Evolutionary conservation across 2,329 filamentous ascomycete genomes (phyloP).

Genomic region (Helotiales sp.): DNA sequence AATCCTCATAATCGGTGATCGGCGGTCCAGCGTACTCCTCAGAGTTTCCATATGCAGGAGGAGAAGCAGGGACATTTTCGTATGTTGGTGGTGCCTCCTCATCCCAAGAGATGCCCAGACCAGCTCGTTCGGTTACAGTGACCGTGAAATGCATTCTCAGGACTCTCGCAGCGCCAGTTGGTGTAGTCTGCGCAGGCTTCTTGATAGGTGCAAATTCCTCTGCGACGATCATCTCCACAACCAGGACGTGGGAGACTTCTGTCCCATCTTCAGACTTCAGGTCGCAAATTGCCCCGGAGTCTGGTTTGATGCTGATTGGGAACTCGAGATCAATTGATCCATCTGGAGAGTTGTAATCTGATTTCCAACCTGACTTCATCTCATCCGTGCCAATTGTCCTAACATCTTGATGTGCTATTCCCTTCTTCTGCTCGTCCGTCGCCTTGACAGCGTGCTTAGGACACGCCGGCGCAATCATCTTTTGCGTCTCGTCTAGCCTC

Average conservation of each 20-base stretch:
- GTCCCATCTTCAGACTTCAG: conserved; percentile 73
- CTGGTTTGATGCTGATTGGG: conserved; percentile 57
- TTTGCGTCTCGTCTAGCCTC: conserved; percentile 87
- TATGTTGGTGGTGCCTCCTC: conserved; percentile 94
- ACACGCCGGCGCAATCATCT: conserved; percentile 78
- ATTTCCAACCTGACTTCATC: conserved; percentile 86
- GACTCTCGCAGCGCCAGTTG: conserved; percentile 87
- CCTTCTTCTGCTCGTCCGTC: conserved; percentile 55
- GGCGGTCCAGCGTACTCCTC: conserved; percentile 26
- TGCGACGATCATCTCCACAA: conserved; percentile 91
- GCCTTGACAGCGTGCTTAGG: conserved; percentile 66
- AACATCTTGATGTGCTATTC: conserved; percentile 70
- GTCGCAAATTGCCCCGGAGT: conserved; percentile 71
- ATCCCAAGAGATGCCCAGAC: conserved; percentile 93
- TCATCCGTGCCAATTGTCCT: conserved; percentile 79
- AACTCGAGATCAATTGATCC: conserved; percentile 84
- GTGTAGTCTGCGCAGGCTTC: conserved; percentile 68
- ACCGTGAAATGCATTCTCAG: conserved; percentile 89
- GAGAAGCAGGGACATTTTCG: conserved; percentile 85
- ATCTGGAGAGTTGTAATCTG: conserved; percentile 61
- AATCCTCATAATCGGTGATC: conserved; percentile 34
- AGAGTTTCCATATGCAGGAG: conserved; percentile 61
- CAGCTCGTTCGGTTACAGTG: conserved; percentile 85
- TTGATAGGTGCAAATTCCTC: conserved; percentile 82
- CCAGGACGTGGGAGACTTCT: conserved; percentile 78